Base-by-base conservation (phyloP, 805 yeast genomes). In the Helenozyma rhizophorensis region DNA sequence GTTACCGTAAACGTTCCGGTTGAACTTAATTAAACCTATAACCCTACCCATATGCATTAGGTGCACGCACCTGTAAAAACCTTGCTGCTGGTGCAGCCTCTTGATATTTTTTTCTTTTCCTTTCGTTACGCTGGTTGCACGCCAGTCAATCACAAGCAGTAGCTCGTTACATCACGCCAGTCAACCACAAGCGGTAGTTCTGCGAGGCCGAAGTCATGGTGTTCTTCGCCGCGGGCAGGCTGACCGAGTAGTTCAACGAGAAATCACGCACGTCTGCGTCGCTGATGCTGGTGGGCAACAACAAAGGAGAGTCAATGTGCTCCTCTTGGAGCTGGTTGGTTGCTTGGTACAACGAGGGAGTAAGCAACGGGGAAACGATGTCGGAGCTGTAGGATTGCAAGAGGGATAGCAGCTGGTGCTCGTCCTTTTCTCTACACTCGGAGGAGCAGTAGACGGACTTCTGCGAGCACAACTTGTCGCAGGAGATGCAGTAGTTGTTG, bases 181-280 rank as follows among this genome's bases (percentile, higher is more conserved):
- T 58, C 46, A 62, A 51, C 67, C 67, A 62, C 40, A 61, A 58
- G 32, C 68, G 51, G 44, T 62, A 62, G 45, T 62, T 62, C 34
- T 60, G 62, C 23, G 62, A 54, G 17, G 68, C 60, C 18, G 65
- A 55, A 19, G 43, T 19, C 17, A 34, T 32, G 15, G 30, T 22
- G 23, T 21, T 28, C 51, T 50, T 16, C 50, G 19, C 36, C 34
- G 32, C 33, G 21, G 36, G 33, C 39, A 31, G 44, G 35, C 47
- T 40, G 28, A 58, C 54, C 8, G 57, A 44, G 49, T 60, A 60
- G 43, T 61, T 59, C 50, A 61, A 53, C 30, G 59, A 60, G 37
- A 61, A 58, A 36, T 56, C 52, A 25, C 50, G 51, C 37, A 58
- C 51, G 32, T 53, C 54, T 11, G 43, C 39, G 26, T 36, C 39